Base-by-base conservation (phyloP, 768 basidiomycete species). In the Crepidotus variabilis region DNA sequence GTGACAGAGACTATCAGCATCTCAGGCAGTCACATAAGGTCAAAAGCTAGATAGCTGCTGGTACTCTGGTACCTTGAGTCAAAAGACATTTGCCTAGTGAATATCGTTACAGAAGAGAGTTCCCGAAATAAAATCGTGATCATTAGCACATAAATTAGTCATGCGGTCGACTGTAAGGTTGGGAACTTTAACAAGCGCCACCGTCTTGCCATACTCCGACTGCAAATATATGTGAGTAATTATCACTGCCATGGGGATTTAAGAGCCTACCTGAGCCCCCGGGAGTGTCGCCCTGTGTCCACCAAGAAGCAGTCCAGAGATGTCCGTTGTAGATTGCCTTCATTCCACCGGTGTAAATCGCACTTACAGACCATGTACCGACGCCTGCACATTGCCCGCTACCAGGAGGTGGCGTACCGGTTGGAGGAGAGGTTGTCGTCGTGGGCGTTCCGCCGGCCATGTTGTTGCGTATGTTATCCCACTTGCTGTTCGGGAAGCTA, bases 401-500 rank as follows among this genome's bases (percentile, higher is more conserved):
- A 14, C 60, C 51, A 11, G 65, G 64, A 9, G 72, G 65, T 6
- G 72, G 57, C 10, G 73, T 67, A 11, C 63, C 57, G 7, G 58
- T 60, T 21, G 67, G 52, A 24, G 65, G 60, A 16, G 65, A 51
- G 2, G 65, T 59, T 7, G 66, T 60, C 14, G 64, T 61, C 39
- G 39, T 11, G 39, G 13, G 39, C 11, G 18, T 11, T 4, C 39
- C 39, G 11, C 39, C 13, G 5, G 76, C 79, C 80, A 89, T 86
- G 69, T 86, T 86, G 67, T 71, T 79, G 22, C 78, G 77, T 61
- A 89, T 78, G 67, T 89, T 89, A 67, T 84, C 83, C 81, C 82
- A 90, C 62, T 84, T 83, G 71, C 85, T 87, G 63, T 80, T 73
- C 6, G 87, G 87, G 71, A 74, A 88, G 64, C 84, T 86, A 59